Conservation (phyloP, 2,329 filamentous ascomycete genomes). For the Ophiobolus disseminans region DNA sequence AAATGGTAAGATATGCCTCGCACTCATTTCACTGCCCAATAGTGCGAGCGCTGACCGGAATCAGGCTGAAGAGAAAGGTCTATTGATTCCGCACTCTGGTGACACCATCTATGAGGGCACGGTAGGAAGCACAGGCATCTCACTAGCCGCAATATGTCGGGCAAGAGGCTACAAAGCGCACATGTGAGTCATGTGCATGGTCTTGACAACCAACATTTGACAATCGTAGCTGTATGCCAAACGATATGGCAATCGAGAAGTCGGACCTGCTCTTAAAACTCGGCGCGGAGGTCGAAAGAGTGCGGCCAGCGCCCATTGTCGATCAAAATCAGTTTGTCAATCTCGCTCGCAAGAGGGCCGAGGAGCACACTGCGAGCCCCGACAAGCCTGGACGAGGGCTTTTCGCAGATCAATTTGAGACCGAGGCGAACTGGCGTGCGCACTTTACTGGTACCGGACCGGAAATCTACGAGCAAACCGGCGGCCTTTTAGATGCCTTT, state of each 20-base stretch:
- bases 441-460: conserved; percentile 85
- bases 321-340: conserved; percentile 95
- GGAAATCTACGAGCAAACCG: conserved; percentile 83
- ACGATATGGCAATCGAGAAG: conserved; percentile 89
- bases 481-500: conserved; percentile 80
- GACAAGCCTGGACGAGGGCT: conserved; percentile 75
- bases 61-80: conserved; percentile 77
- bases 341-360: conserved; percentile 77
- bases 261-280: conserved; percentile 86
- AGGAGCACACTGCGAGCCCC: conserved; percentile 70
- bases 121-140: conserved; percentile 95
- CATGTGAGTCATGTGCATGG: conserved; percentile 63
- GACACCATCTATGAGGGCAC: conserved; percentile 98
- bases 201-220: conserved; percentile 9
- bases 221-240: conserved; percentile 78
- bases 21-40: no score
- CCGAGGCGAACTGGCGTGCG: conserved; percentile 83
- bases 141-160: conserved; percentile 84
- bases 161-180: conserved; percentile 90
- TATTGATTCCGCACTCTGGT: conserved; percentile 78
- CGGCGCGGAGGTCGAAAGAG: conserved; percentile 89
- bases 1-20: no score
- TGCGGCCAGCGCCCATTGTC: conserved; percentile 91
- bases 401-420: conserved; percentile 97
- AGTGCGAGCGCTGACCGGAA: conserved; percentile 10